Evolutionary conservation across 345 rosid species (phyloP).

Genomic region (Erodium maritimum): DNA sequence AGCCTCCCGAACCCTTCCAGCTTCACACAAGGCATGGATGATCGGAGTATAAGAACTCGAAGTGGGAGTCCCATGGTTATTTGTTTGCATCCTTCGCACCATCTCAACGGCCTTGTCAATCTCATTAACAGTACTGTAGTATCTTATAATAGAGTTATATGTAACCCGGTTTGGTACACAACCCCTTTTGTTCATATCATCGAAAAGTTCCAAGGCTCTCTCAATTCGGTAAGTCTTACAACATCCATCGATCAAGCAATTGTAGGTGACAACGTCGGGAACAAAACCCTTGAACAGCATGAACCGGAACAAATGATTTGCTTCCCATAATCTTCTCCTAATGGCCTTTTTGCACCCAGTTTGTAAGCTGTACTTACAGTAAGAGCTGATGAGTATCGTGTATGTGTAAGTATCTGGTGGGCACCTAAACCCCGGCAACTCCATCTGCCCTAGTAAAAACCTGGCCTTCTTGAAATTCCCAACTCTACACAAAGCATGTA

Average conservation of each 20-base stretch:
- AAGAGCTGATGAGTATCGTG: slow-evolving; percentile 62
- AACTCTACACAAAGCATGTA: slow-evolving; percentile 59
- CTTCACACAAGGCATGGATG: slow-evolving; percentile 74
- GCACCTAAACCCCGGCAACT: slow-evolving; percentile 69
- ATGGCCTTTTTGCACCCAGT: slow-evolving; percentile 74
- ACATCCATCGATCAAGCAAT: slow-evolving; percentile 84
- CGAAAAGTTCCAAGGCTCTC: slow-evolving; percentile 66
- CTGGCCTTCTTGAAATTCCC: slow-evolving; percentile 76
- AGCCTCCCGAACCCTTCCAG: slow-evolving; percentile 47
- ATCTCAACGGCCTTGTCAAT: slow-evolving; percentile 59
- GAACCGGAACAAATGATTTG: slow-evolving; percentile 68
- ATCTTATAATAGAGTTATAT: slow-evolving; percentile 71
- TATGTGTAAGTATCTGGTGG: slow-evolving; percentile 61
- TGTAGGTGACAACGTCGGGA: slow-evolving; percentile 75
- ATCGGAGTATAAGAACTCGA: slow-evolving; percentile 61
- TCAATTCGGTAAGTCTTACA: slow-evolving; percentile 60
- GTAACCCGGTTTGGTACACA: slow-evolving; percentile 64
- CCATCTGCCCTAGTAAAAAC: slow-evolving; percentile 67
- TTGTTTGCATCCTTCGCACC: slow-evolving; percentile 58
- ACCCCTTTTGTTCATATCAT: slow-evolving; percentile 62
- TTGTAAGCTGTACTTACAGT: slow-evolving; percentile 63
- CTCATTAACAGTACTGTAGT: slow-evolving; percentile 63
- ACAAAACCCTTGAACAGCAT: slow-evolving; percentile 72
- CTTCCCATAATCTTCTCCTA: slow-evolving; percentile 80
- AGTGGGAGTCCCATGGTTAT: slow-evolving; percentile 57